Base-by-base conservation (phyloP, 345 rosid genomes). In the Lumnitzera racemosa region DNA sequence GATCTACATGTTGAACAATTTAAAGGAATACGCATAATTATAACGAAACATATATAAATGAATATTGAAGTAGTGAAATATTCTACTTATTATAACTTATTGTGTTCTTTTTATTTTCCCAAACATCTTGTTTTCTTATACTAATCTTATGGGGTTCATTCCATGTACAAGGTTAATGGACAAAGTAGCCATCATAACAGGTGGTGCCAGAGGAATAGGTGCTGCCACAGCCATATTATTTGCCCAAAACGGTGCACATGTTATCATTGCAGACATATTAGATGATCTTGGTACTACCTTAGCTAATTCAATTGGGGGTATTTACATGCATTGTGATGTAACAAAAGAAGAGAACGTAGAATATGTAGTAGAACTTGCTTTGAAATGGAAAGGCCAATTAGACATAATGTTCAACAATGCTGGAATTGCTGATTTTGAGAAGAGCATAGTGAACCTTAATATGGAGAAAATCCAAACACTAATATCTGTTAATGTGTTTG, bases 131-230 rank as follows among this genome's bases (percentile, higher is more conserved):
- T 1, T 36, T 6, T 36, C 43, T 36, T 9, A 36, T 36, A 7
- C 43, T 4, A 36, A 36, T 27, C 43, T 36, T 7, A 9, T 36
- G 43, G 7, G 41, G 2, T 36, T 15, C 23, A 23, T 17, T 9
- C 8, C 48, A 31, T 43, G 4, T 36, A 20, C n/a, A 46, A 83
- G 76, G 80, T 65, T 91, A 68, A 55, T 6, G 23, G 81, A 83
- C 15, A 84, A 81, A 72, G 98, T 86, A 16, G 95, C 82, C 9
- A 76, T 88, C 0, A 73, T 91, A 67, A 88, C 95, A 2, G 98
- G 91, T 6, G 98, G 90, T 24, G 96, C 96, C 46, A 84, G 90
- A 71, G 98, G 96, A 16, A 91, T 86, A 3, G 96, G 96, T 53
- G 98, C 90, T 7, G 90, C 95, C 24, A 76, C 88, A 9, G 96